Evolutionary conservation across 1,139 yeast species (phyloP), one percentile per base, ranked within the genome.

Genomic region (Protomyces macrosporus): DNA sequence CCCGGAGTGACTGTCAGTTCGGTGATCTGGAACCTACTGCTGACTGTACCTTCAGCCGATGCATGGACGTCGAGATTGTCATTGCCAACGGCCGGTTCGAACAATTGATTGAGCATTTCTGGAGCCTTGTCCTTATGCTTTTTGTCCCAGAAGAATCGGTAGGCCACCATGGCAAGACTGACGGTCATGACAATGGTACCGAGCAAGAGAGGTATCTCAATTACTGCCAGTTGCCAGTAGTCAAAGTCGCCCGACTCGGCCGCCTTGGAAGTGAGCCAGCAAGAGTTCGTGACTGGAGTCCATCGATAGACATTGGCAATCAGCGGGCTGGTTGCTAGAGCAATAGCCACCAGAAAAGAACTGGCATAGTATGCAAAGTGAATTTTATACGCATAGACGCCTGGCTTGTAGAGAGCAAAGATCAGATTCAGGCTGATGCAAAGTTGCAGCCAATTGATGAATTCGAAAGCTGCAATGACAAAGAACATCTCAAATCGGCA

Each of bases 361-460:
- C 45, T 32, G 45, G 53, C 48, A 42, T 52, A 51, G 52, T 50
- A 58, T 45, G 42, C 40, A 12, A 34, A 7, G 33, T 40, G 36
- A 4, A 58, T 40, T 7, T 35, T n/a, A 45, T 58, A 52, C 30
- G 45, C 39, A 34, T 33, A 52, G 36, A 52, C 35, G 14, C 32
- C 7, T 4, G 62, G 55, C 9, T 56, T 51, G 32, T 50, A 39
- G 34, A 58, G 52, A 10, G 62, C 62, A 16, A 58, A 14, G 35
- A 58, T 55, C 34, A 58, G 52, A 23, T 58, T 58, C 40, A 58
- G 45, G 42, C 62, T 51, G 52, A 58, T 52, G 56, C 62, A 58
- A 52, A 55, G 42, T 36, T 58, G 62, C 34, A 58, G 52, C 55
- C 62, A 58, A 34, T 58, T 58, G 23, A 50, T 52, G 36, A 37